Evolutionary conservation across 768 basidiomycete species (phyloP).

Genomic region (Calocybe cyanea): DNA sequence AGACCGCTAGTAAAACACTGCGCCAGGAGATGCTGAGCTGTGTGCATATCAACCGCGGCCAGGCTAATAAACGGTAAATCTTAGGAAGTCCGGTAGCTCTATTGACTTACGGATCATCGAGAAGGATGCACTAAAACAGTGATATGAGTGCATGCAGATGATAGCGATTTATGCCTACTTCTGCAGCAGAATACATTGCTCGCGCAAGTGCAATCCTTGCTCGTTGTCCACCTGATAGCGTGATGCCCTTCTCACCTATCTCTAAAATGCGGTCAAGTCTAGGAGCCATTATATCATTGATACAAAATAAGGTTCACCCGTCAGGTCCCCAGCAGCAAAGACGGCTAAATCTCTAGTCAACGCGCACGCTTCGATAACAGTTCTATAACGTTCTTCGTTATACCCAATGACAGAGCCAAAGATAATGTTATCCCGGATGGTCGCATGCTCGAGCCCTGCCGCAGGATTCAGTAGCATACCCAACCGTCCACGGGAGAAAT

Average conservation of each 20-base stretch:
- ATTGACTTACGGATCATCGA: constrained; percentile 65
- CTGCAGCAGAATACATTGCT: constrained; percentile 71
- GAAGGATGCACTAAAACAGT: constrained; percentile 43
- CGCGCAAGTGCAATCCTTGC: constrained; percentile 76
- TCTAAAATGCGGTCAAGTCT: constrained; percentile 31
- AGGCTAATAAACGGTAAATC: constrained; percentile 32
- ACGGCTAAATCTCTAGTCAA: constrained; percentile 67
- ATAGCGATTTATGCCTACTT: constrained; percentile 27
- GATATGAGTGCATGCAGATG: background rate
- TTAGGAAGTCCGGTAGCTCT: constrained; percentile 8
- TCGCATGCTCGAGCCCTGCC: constrained; percentile 74
- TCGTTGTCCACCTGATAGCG: constrained; percentile 69
- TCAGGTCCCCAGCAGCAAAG: constrained; percentile 74
- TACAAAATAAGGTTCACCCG: constrained; percentile 37
- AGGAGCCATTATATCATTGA: background rate
- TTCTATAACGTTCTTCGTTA: constrained; percentile 59
- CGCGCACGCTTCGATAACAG: constrained; percentile 72
- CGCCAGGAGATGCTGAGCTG: constrained; percentile 63
- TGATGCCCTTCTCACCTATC: constrained; percentile 81
- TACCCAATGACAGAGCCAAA: constrained; percentile 62
- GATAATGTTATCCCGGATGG: constrained; percentile 77
- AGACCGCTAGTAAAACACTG: constrained; percentile 62
- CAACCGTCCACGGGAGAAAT: background rate
- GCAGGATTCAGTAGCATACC: constrained; percentile 23
- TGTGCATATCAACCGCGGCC: constrained; percentile 76